Evolutionary conservation across 495 filamentous ascomycete genomes (phyloP).

Genomic region (Penicillium coffeae): DNA sequence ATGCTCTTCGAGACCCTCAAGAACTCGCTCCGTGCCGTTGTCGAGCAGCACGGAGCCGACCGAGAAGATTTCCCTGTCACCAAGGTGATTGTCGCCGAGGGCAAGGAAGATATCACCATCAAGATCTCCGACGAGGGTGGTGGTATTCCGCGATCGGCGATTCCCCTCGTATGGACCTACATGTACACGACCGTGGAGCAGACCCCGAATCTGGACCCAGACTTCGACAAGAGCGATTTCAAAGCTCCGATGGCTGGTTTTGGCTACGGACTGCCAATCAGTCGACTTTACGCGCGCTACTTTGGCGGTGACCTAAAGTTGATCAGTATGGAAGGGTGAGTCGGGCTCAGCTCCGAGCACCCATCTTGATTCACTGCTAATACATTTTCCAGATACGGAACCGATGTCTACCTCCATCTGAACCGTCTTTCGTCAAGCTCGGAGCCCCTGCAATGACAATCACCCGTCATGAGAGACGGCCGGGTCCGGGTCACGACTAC

Average conservation of each 20-base stretch:
- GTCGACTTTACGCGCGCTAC: conserved; percentile 89
- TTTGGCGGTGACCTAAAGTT: conserved; percentile 96
- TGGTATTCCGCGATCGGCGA: conserved; percentile 84
- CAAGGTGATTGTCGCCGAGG: conserved; percentile 94
- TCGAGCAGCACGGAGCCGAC: conserved; percentile 91
- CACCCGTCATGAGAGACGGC: conserved; percentile 89
- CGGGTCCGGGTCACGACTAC: conserved; percentile 44
- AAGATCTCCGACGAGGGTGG: conserved; percentile 96
- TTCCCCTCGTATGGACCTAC: conserved; percentile 97
- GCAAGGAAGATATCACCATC: conserved; percentile 97
- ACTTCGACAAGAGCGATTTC: conserved; percentile 99
- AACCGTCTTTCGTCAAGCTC: conserved; percentile 93
- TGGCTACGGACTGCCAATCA: conserved; percentile 92
- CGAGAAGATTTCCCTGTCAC: conserved; percentile 94
- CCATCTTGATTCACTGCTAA: not conserved
- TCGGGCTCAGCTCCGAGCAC: no score
- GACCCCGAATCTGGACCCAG: conserved; percentile 89
- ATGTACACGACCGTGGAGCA: conserved; percentile 99
- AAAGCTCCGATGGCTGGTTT: conserved; percentile 99
- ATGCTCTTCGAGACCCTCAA: conserved; percentile 99
- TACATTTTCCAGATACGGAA: conserved; percentile 71
- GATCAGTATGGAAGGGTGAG: conserved; percentile 99
- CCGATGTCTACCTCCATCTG: conserved; percentile 96
- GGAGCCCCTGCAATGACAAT: conserved; percentile 97
- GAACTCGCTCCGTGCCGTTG: conserved; percentile 94